Evolutionary conservation across 257 asterid genomes (phyloP), one percentile per base, ranked within the genome.

Genomic region (Leonotis leonurus): DNA sequence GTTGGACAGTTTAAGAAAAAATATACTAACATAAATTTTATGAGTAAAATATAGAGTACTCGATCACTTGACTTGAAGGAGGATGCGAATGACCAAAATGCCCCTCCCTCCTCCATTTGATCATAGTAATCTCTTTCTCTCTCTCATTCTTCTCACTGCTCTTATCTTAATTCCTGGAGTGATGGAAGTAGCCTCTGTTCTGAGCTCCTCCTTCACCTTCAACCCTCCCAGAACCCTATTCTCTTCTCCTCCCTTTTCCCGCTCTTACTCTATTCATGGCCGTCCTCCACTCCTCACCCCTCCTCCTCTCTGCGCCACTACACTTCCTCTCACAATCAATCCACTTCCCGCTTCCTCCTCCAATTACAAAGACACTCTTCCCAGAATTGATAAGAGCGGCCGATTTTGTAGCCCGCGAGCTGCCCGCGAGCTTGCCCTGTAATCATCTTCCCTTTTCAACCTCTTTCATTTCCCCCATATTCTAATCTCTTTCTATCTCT

Each of bases 391-490:
- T 72, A 84, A 81, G 77, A 88, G 83, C 18, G 98, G 98, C 51
- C 80, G 83, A 66, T 88, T 90, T 62, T 85, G 96, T 75, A 85
- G 95, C 59, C 95, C 98, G 60, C 79, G 94, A 81, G 94, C 98
- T 13, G 92, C 96, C 30, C 84, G 98, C 4, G 98, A 90, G 62
- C 96, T 90, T 26, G 92, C 98, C 56, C 67, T 90, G 98, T 90
- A 69, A 27, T 65, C n/a, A n/a, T 22, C 16, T 12, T 1, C 8
- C 6, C 17, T 14, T 25, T 17, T 60, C n/a, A 27, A 36, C 3
- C 49, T 30, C 10, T 22, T 16, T 46, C n/a, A 1, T 1, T 14
- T 51, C 9, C 21, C 1, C 16, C 18, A 5, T n/a, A 6, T 8
- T 41, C 49, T 41, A n/a, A 41, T 41, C 21, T 1, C 11, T 41